Evolutionary conservation across 164 flowering plant species (phyloP).

Genomic region (Stephania yunnanensis): DNA sequence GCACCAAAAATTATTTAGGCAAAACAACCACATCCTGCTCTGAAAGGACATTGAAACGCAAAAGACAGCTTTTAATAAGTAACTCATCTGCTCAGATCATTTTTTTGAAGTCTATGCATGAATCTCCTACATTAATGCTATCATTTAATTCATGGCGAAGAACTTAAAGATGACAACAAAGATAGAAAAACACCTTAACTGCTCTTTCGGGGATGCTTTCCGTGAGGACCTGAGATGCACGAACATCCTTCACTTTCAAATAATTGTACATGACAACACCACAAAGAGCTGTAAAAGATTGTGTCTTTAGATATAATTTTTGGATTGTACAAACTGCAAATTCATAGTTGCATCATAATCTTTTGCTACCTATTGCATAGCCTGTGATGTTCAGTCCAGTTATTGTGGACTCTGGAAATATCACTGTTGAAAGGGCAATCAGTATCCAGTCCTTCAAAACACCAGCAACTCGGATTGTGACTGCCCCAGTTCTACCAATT

Average conservation of each 20-base stretch:
- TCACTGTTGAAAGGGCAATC: slow-evolving; percentile 89
- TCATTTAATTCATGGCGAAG: too few relatives aligned
- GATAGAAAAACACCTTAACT: slow-evolving; percentile 35
- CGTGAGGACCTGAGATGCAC: slow-evolving; percentile 55
- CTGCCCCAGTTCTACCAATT: slow-evolving; percentile 97
- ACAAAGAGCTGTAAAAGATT: slow-evolving; percentile 56
- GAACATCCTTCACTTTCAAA: slow-evolving; percentile 82
- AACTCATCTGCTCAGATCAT: not conserved
- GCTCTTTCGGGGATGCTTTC: slow-evolving; percentile 57
- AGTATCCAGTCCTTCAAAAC: slow-evolving; percentile 97
- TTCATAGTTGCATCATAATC: not conserved
- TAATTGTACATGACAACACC: slow-evolving; percentile 98
- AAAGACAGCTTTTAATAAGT: not conserved
- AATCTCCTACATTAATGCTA: not conserved
- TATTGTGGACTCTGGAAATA: slow-evolving; percentile 91
- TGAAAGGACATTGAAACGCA: not conserved
- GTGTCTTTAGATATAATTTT: not conserved
- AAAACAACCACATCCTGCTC: not conserved
- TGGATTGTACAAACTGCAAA: not conserved
- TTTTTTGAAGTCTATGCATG: not conserved
- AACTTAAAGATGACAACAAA: not conserved
- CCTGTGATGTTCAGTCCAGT: slow-evolving; percentile 88
- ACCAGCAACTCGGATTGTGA: slow-evolving; percentile 95
- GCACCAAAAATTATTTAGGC: not conserved
- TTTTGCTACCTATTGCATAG: slow-evolving; percentile 74